These are phyloP conservation scores for Diversispora eburnea DNA, from an alignment of 192 early-diverging fungal species.

Conservation along the genomic window DNA sequence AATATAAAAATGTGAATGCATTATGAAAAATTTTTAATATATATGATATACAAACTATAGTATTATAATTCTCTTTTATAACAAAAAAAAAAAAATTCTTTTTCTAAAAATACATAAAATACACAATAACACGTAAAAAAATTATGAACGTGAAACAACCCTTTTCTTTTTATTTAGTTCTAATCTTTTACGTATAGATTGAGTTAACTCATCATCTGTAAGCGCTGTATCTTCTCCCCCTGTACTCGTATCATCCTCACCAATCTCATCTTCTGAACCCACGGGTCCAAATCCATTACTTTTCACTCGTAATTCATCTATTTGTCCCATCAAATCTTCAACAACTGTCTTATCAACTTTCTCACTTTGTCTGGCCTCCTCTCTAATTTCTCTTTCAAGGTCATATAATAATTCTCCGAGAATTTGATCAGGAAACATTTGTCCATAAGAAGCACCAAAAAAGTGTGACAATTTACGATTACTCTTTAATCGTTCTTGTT, in stretches of 20 bases:
- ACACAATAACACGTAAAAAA: too few relatives aligned
- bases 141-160: too few relatives aligned
- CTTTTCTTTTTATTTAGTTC: background rate
- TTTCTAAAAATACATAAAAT: too few relatives aligned
- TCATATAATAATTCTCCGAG: slow-evolving; percentile 23
- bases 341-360: slow-evolving; percentile 14
- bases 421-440: slow-evolving; percentile 28
- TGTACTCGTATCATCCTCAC: background rate
- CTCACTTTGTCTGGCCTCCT: slow-evolving; percentile 17
- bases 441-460: slow-evolving; percentile 26
- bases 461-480: slow-evolving; percentile 26
- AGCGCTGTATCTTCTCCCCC: background rate
- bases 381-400: slow-evolving; percentile 25
- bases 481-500: slow-evolving; percentile 10
- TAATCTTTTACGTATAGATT: background rate
- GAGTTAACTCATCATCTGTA: slow-evolving; percentile 5
- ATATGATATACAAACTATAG: too few relatives aligned
- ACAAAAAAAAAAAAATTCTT: too few relatives aligned
- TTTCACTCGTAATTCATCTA: slow-evolving; percentile 17
- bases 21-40: too few relatives aligned
- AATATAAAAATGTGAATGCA: too few relatives aligned
- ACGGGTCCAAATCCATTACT: slow-evolving; percentile 8
- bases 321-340: slow-evolving; percentile 25
- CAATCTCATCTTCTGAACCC: slow-evolving; percentile 3
- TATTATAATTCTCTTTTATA: too few relatives aligned